Conservation (phyloP, 2,329 filamentous ascomycete species). For the Diaporthe nobilis region DNA sequence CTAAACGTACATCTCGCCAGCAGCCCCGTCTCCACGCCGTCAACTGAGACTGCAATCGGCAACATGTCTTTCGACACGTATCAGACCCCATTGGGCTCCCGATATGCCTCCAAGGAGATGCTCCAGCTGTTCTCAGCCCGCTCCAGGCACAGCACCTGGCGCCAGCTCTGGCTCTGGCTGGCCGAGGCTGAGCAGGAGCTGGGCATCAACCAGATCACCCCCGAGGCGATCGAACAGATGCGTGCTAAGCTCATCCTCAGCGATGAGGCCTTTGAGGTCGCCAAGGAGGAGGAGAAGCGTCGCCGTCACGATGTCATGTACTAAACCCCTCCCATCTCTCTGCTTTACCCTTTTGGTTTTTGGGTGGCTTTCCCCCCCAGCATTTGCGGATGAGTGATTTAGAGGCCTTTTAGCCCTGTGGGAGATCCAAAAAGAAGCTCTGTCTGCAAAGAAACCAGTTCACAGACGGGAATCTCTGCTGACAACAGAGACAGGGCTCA, state of each 20-base stretch:
- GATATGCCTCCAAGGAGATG: constrained; percentile 85
- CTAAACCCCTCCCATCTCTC: constrained; percentile 13
- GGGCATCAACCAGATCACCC: constrained; percentile 78
- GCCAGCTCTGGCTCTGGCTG: constrained; percentile 87
- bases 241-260: constrained; percentile 79
- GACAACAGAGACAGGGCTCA: constrained; percentile 55
- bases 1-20: neutral
- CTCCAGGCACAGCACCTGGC: constrained; percentile 83
- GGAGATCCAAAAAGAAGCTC: too few species aligned
- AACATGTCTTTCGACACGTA: constrained; percentile 61
- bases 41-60: neutral
- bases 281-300: constrained; percentile 81
- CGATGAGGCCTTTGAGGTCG: constrained; percentile 83
- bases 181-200: constrained; percentile 87
- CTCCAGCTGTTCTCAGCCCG: constrained; percentile 84
- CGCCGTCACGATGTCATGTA: constrained; percentile 66
- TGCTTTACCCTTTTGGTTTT: neutral
- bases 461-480: neutral
- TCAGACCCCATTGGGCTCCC: constrained; percentile 77
- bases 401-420: neutral
- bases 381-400: neutral
- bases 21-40: neutral
- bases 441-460: neutral
- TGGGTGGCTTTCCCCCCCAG: too few species aligned
- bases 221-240: constrained; percentile 84